These are phyloP conservation scores for Hypoxylon sp. DNA, from an alignment of 2,329 filamentous ascomycete species.

Conservation along the genomic window DNA sequence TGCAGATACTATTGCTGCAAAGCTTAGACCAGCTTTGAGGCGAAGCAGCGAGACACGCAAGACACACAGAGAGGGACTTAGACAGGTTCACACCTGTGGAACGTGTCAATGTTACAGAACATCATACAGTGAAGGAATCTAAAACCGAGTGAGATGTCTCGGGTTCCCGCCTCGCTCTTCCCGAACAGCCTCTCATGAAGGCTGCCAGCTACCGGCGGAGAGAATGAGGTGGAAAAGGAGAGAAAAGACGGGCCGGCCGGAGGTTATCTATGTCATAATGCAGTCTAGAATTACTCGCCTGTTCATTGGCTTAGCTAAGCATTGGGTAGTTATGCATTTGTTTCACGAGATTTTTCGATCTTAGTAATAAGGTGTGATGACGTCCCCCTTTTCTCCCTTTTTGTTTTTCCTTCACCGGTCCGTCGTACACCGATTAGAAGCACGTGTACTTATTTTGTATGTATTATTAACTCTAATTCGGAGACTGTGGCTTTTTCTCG, in stretches of 20 bases:
- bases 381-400: slow-evolving; percentile 17
- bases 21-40: slow-evolving; percentile 26
- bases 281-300: slow-evolving; percentile 18
- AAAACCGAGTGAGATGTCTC: slow-evolving; percentile 33
- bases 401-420: slow-evolving; percentile 14
- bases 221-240: background rate
- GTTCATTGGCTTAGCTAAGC: slow-evolving; percentile 22
- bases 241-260: slow-evolving; percentile 20
- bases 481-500: background rate
- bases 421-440: slow-evolving; percentile 27
- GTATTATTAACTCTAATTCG: slow-evolving; percentile 9
- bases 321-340: slow-evolving; percentile 27
- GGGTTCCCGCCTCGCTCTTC: slow-evolving; percentile 33
- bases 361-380: slow-evolving; percentile 27
- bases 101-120: slow-evolving; percentile 35
- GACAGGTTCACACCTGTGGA: slow-evolving; percentile 31
- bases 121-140: slow-evolving; percentile 5
- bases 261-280: slow-evolving; percentile 21
- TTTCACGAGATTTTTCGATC: background rate
- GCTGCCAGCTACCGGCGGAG: slow-evolving; percentile 9
- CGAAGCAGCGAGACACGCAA: slow-evolving; percentile 36
- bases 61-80: slow-evolving; percentile 33
- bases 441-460: slow-evolving; percentile 7
- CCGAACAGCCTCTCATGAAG: slow-evolving; percentile 27
- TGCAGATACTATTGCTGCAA: slow-evolving; percentile 33